Evolutionary conservation across 805 yeast species (phyloP).

Genomic region (Isabelozyma rhagii): DNA sequence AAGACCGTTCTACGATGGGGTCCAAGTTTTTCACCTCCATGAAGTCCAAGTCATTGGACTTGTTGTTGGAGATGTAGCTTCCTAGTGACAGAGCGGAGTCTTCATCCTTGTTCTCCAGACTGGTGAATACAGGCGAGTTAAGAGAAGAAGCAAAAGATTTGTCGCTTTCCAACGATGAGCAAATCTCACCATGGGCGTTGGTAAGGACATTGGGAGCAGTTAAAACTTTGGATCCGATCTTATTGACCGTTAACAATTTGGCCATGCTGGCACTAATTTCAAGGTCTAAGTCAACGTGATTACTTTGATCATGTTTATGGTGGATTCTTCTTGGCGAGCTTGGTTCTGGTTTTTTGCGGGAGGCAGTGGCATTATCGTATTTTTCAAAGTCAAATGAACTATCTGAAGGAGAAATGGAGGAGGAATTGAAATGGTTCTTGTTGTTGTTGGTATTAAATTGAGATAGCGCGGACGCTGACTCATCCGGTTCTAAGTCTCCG

Average conservation of each 20-base stretch:
- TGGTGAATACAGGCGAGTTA: conserved; percentile 35
- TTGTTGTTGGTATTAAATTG: conserved; percentile 7
- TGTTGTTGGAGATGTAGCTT: not conserved
- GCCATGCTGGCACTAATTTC: conserved; percentile 50
- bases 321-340: not conserved
- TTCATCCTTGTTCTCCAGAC: conserved; percentile 26
- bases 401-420: conserved; percentile 1
- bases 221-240: not conserved
- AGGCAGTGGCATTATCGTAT: not conserved
- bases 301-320: conserved; percentile 1
- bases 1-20: conserved; percentile 32
- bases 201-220: not conserved
- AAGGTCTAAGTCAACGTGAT: conserved; percentile 25
- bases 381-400: conserved; percentile 7
- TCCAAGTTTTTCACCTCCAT: conserved; percentile 13
- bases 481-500: conserved; percentile 35
- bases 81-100: conserved; percentile 38
- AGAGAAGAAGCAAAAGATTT: conserved; percentile 25
- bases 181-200: conserved; percentile 11
- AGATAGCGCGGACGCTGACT: conserved; percentile 43
- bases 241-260: conserved; percentile 19
- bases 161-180: conserved; percentile 43
- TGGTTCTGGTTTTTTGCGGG: conserved; percentile 4
- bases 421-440: conserved; percentile 1
- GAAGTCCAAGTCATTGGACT: not conserved